phyloP scores from a whole-genome alignment of 352 stramenopile species.

The Stramenopiles sp. region DNA sequence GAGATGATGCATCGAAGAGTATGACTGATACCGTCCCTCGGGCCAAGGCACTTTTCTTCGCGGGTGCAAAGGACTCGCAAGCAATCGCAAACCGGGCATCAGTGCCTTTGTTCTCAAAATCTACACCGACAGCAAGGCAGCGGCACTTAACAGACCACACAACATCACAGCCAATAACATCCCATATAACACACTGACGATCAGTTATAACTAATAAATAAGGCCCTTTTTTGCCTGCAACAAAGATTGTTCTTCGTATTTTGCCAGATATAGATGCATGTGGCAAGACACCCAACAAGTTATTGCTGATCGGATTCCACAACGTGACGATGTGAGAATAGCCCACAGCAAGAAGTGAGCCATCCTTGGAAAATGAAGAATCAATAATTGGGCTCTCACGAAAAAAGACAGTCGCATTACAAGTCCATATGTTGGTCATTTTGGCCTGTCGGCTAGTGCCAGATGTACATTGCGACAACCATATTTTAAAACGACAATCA shows the following conservation, averaged over 20 bases:
- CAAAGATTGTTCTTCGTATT: background rate
- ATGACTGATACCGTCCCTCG: background rate
- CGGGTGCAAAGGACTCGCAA: background rate
- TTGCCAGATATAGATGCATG: background rate
- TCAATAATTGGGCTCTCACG: conserved; percentile 41
- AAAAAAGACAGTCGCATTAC: conserved; percentile 49
- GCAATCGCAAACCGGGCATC: background rate
- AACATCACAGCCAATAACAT: background rate
- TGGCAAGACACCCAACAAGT: conserved; percentile 41
- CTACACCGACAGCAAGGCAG: background rate
- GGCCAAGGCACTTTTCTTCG: background rate
- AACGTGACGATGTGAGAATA: conserved; percentile 53
- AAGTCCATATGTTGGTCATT: conserved; percentile 32
- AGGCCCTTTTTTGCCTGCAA: background rate
- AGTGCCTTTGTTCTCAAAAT: background rate
- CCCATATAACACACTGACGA: background rate
- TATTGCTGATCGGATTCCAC: conserved; percentile 50
- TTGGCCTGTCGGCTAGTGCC: background rate
- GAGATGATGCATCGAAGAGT: background rate
- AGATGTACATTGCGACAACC: background rate
- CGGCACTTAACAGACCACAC: background rate
- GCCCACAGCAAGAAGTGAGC: conserved; percentile 51
- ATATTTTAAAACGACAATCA: background rate
- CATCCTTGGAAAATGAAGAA: conserved; percentile 43
- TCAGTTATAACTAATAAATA: background rate